A percentile compares a stretch with the other conserved stretches of the same genome.
Evolutionary conservation across 805 yeast genomes (phyloP).

Genomic region (Ogataea neopini): DNA sequence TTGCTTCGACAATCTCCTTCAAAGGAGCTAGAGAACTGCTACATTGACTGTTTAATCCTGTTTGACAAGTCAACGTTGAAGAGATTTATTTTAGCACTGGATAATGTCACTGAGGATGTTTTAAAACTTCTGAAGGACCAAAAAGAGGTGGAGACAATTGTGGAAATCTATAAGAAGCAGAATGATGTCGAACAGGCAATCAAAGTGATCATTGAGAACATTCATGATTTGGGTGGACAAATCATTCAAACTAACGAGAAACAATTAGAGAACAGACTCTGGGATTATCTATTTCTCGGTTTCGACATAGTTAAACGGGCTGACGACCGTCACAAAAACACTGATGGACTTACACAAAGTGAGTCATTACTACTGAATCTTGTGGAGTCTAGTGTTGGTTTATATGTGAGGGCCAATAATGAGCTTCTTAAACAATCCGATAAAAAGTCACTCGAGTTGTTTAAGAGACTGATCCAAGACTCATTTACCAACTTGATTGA

Average conservation of each 20-base stretch:
- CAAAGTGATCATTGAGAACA: conserved; percentile 23
- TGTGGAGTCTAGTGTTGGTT: conserved; percentile 40
- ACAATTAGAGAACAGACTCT: conserved; percentile 33
- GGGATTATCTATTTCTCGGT: conserved; percentile 38
- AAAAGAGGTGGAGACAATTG: conserved; percentile 35
- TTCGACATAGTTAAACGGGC: conserved; percentile 34
- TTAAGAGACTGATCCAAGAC: conserved; percentile 43
- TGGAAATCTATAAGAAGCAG: conserved; percentile 32
- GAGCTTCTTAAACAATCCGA: conserved; percentile 1
- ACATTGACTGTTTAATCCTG: conserved; percentile 30
- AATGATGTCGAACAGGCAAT: conserved; percentile 36
- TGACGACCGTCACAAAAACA: conserved; percentile 19
- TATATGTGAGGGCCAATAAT: conserved; percentile 34
- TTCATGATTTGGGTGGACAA: conserved; percentile 19
- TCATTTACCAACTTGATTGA: conserved; percentile 43
- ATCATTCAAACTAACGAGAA: conserved; percentile 22
- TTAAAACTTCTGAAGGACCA: conserved; percentile 26
- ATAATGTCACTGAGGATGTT: conserved; percentile 17
- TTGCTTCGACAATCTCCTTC: conserved; percentile 10
- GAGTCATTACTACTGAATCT: conserved; percentile 43
- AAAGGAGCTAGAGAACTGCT: conserved; percentile 23
- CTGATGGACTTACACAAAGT: conserved; percentile 27
- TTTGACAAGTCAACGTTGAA: conserved; percentile 21
- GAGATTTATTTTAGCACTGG: conserved; percentile 22
- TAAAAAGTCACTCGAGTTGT: conserved; percentile 30